Evolutionary conservation across 225 moss, liverwort and hornwort species (phyloP), one percentile per base, ranked within the genome.

Genomic region (Bryoerythrophyllum caledonicum): DNA sequence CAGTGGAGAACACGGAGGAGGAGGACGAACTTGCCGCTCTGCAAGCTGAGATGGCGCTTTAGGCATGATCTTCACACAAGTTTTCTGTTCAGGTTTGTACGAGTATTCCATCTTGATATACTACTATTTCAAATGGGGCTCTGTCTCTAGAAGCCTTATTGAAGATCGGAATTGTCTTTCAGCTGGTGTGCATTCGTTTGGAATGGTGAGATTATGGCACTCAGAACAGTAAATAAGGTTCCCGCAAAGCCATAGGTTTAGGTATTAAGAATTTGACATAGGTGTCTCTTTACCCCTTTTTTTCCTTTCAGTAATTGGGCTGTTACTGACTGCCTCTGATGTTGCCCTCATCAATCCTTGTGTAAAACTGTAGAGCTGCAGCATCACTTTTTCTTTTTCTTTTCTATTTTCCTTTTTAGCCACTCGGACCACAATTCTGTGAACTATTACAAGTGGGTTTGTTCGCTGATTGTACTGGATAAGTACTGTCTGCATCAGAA

Each of bases 21-120:
- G 87, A 88, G 78, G 85, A 85, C 66, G 87, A 88, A 75, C 87
- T 88, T 65, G 87, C 87, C 59, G 87, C 87, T 44, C 80, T 88
- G 25, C 87, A 88, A 82, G 87, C 87, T 56, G 87, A 88, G 72
- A 88, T 88, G 87, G 87, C 87, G 68, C 87, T 88, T 60, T 85
- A 85, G 73, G 63, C 68, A 70, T 73, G 79, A 73, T 76, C 83
- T 76, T 79, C 76, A 51, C 86, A 40, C 73, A 73, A 49, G 61
- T 27, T 70, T 80, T 81, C 79, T 75, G 76, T 87, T 75, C 72
- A 79, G 81, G 79, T 84, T 81, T 84, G 79, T 79, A 81, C 41
- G 81, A 81, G 81, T 84, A 79, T 72, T 80, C 73, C 63, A 69
- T 65, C 81, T 87, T 81, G 79, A 81, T 79, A 84, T 65, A 17